phyloP scores from a whole-genome alignment of 192 early-diverging fungal genomes.

The Coemansia aciculifera region DNA sequence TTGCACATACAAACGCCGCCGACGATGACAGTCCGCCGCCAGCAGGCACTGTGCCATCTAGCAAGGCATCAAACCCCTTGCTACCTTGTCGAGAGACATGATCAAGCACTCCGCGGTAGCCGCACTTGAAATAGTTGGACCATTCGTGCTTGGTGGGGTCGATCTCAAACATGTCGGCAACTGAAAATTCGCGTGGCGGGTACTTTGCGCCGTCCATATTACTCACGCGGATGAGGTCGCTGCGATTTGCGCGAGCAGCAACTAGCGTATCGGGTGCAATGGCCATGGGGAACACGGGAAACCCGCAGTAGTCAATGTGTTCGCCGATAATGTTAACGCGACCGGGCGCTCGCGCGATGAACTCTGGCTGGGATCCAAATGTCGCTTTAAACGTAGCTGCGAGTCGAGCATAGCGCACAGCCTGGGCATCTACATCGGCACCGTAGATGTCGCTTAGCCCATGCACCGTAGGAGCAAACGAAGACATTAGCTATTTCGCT shows the following conservation, averaged over 20 bases:
- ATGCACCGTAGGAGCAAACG: slow-evolving; percentile 14
- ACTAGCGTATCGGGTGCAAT: slow-evolving; percentile 65
- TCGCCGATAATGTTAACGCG: slow-evolving; percentile 98
- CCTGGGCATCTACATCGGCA: slow-evolving; percentile 18
- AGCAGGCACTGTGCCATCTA: slow-evolving; percentile 81
- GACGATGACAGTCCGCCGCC: slow-evolving; percentile 91
- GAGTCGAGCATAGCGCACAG: slow-evolving; percentile 57
- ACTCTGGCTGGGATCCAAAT: slow-evolving; percentile 67
- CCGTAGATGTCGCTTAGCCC: slow-evolving; percentile 38
- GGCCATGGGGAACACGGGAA: slow-evolving; percentile 94
- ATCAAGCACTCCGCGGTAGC: slow-evolving; percentile 61
- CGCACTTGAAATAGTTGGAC: slow-evolving; percentile 93
- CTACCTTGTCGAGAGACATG: slow-evolving; percentile 19
- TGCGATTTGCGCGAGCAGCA: slow-evolving; percentile 35
- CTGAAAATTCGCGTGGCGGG: slow-evolving; percentile 28
- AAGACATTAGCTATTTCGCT: background rate
- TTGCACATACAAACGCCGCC: slow-evolving; percentile 82
- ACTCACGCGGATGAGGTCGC: slow-evolving; percentile 24
- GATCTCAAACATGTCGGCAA: slow-evolving; percentile 61
- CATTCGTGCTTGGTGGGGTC: slow-evolving; percentile 72
- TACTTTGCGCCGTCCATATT: slow-evolving; percentile 35
- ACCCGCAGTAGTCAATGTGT: slow-evolving; percentile 95
- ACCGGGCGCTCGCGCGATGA: slow-evolving; percentile 87
- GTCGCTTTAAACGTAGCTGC: slow-evolving; percentile 58
- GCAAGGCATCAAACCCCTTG: slow-evolving; percentile 63